phyloP scores from a whole-genome alignment of 306 rosid species.

The Dalbergia oliveri region DNA sequence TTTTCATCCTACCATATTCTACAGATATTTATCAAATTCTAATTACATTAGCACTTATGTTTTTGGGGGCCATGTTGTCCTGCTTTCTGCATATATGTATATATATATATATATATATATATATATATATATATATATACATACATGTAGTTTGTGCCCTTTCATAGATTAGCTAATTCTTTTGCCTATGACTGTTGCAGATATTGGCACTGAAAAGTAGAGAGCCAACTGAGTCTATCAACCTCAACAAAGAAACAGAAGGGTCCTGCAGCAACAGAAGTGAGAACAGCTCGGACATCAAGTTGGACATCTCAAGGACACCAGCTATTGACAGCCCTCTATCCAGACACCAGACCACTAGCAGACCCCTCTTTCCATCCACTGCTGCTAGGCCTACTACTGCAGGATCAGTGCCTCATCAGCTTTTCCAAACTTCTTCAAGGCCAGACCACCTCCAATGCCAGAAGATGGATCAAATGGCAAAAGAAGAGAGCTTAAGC shows the following conservation, averaged over 20 bases:
- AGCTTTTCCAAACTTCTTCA: conserved; percentile 80
- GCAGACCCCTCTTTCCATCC: conserved; percentile 69
- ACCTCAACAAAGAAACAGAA: conserved; percentile 97
- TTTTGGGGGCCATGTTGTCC: not conserved
- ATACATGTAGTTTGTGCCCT: conserved; percentile 2
- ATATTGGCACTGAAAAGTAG: conserved; percentile 88
- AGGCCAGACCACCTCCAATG: conserved; percentile 69
- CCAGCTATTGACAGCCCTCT: conserved; percentile 85
- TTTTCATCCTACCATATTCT: conserved; percentile 10
- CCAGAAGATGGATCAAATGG: conserved; percentile 78
- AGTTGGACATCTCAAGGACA: conserved; percentile 89
- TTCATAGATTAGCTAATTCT: too few species aligned
- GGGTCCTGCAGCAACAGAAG: conserved; percentile 98
- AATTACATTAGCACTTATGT: not conserved
- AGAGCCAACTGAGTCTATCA: conserved; percentile 96
- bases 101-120: too few species aligned
- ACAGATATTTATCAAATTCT: not conserved
- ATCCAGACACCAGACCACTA: conserved; percentile 53
- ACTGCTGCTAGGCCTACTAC: conserved; percentile 65
- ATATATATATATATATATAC: too few species aligned
- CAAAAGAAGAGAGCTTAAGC: conserved; percentile 83
- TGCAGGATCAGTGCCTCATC: conserved; percentile 66
- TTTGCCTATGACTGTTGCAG: conserved; percentile 46
- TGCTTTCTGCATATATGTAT: too few species aligned
- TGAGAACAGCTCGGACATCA: conserved; percentile 94